Conservation (phyloP, 306 rosid species). For the Rosa rugosa region DNA sequence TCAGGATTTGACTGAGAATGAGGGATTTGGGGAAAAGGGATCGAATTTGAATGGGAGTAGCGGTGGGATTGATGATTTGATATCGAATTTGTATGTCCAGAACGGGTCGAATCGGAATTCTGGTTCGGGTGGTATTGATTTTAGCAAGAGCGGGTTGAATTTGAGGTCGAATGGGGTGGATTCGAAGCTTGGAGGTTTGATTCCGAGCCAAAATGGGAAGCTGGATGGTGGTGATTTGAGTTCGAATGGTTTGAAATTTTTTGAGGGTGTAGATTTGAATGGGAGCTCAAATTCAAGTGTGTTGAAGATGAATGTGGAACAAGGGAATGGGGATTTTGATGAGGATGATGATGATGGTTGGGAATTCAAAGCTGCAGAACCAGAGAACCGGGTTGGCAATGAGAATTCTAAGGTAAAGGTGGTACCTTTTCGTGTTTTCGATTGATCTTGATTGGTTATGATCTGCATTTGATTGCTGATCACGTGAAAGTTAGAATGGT, state of each 20-base stretch:
- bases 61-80: slow-evolving; percentile 45
- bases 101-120: slow-evolving; percentile 36
- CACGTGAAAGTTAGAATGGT: neutral
- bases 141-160: neutral
- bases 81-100: slow-evolving; percentile 40
- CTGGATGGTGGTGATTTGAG: neutral
- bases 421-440: neutral
- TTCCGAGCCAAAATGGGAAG: neutral
- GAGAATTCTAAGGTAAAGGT: slow-evolving; percentile 38
- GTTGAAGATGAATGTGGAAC: slow-evolving; percentile 29
- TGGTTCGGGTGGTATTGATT: slow-evolving; percentile 10
- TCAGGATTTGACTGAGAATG: slow-evolving; percentile 22
- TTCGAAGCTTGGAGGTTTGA: neutral
- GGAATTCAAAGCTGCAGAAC: slow-evolving; percentile 87
- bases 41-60: slow-evolving; percentile 39
- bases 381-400: slow-evolving; percentile 34
- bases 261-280: slow-evolving; percentile 10
- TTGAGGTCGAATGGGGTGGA: slow-evolving; percentile 19
- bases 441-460: neutral
- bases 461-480: neutral
- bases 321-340: slow-evolving; percentile 32
- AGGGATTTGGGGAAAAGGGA: slow-evolving; percentile 31
- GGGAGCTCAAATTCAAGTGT: neutral
- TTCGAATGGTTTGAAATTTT: neutral
- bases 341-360: slow-evolving; percentile 69